These are phyloP conservation scores for Niveomyces coronatus DNA, from an alignment of 2,329 filamentous ascomycete species.

Conservation along the genomic window DNA sequence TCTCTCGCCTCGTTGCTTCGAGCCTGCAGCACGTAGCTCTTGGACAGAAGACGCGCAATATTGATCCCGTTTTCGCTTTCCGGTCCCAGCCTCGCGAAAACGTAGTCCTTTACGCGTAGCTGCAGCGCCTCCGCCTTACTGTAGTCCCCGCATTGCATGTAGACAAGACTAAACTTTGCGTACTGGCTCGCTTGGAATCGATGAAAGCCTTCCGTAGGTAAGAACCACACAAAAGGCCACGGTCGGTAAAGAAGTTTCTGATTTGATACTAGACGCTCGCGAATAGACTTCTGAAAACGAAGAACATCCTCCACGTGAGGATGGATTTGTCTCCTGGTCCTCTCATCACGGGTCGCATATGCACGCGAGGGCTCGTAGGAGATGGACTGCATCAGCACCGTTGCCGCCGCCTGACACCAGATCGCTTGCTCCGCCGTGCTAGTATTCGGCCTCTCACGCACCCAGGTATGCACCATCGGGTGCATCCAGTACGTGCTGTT, in stretches of 20 bases:
- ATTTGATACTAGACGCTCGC: not conserved
- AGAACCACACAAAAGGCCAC: not conserved
- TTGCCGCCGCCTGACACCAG: conserved; percentile 3
- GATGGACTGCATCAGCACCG: conserved; percentile 1
- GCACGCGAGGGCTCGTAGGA: not conserved
- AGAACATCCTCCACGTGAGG: conserved; percentile 4
- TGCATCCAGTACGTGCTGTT: conserved; percentile 7
- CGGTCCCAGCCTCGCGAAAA: not conserved
- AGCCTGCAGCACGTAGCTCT: conserved; percentile 4
- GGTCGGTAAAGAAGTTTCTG: not conserved
- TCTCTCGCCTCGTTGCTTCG: conserved; percentile 3
- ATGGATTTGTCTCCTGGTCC: not conserved
- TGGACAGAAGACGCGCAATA: not conserved
- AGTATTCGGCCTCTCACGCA: conserved; percentile 2
- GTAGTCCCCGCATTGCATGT: conserved; percentile 2
- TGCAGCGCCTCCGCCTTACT: not conserved
- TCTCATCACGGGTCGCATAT: conserved; percentile 1
- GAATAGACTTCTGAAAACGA: not conserved
- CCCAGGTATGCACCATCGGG: conserved; percentile 2
- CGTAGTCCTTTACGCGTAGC: conserved; percentile 1
- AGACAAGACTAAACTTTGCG: conserved; percentile 4
- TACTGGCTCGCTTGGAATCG: not conserved
- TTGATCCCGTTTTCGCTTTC: not conserved
- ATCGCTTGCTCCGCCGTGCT: conserved; percentile 5
- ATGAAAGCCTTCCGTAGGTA: not conserved